Evolutionary conservation across 371 early-diverging fungal species (phyloP), one percentile per base, ranked within the genome.

Genomic region (Mucor plumbeus): DNA sequence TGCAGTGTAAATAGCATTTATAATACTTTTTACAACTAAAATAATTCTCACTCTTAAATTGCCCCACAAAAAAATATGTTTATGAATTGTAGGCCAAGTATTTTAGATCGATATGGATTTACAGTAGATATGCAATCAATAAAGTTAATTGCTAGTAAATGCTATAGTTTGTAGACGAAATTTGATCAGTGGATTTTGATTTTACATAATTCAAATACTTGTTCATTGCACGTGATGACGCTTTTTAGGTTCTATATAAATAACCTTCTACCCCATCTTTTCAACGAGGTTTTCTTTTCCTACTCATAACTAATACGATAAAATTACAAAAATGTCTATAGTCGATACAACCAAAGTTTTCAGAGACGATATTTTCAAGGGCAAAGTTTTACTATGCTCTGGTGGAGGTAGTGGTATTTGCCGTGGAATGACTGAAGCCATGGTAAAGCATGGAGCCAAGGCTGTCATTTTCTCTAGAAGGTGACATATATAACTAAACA

Each of bases 371-470:
- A 57, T 84, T 40, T 81, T 84, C 59, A 50, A 64, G 17, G 84
- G 76, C 44, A 84, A 84, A 61, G 71, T 84, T 0, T 60, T 84
- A 8, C 70, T 84, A 1, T 81, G 81, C 40, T 80, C 82, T n/a
- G 84, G 84, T 41, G 84, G 84, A 15, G 84, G 84, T 38, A 87
- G 87, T 41, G 94, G 94, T 63, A 94, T 94, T 64, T 92, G 93
- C 74, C 86, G 85, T 66, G 90, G 85, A 15, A 91, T 94, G 88
- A 87, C 92, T 8, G 89, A 90, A 69, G 92, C 94, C n/a, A 72
- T 93, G 71, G 83, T 90, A 59, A 79, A 86, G 47, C 93, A 92
- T 71, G 94, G 92, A 31, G 91, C 88, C 61, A 88, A 83, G 60
- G 90, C 90, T 31, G 86, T 86, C 68, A 90, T 90, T 70, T 81